Evolutionary conservation across 768 basidiomycete species (phyloP), one percentile per base, ranked within the genome.

Genomic region (Mycena chlorophos): DNA sequence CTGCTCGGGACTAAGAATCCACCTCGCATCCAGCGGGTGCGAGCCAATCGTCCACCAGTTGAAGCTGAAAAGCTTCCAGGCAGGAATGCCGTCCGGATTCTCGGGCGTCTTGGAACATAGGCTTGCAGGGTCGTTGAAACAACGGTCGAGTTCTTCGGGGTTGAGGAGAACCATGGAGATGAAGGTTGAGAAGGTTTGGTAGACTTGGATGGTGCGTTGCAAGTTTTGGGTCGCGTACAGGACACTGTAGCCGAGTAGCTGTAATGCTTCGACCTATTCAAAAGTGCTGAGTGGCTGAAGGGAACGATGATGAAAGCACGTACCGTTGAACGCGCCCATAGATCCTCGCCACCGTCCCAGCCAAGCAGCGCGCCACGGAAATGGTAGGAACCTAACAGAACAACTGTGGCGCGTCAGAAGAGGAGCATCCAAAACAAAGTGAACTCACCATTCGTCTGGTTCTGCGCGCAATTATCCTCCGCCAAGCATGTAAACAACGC

Each of bases 61-160:
- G 38, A 71, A 69, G 40, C 68, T 68, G 46, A 75, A 70, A 3
- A 73, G 63, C 54, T 72, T 75, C 73, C 73, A 75, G 12, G 66
- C 67, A 1, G 73, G 72, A 26, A 75, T 72, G 10, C 72, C 73
- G 1, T 48, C 52, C 1, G 72, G 72, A 51, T 73, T 70, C 3
- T 50, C 42, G 2, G 55, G 53, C 3, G 63, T 57, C 30, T 68
- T 69, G 22, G 70, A 61, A 51, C 71, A 73, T 27, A 64, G 26
- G 3, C 54, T 31, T 10, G 34, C 27, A 2, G 51, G 29, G 26
- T 52, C 51, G 8, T 53, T 42, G 46, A 49, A 58, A 31, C 57
- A 58, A 13, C n/a, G 23, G 4, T 27, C 29, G 1, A 30, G 34
- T 14, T 53, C 47, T 10, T 28, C 16, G 25, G 39, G 40, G 17